Evolutionary conservation across 306 rosid species (phyloP).

Genomic region (Cyclanthera cordifolia): DNA sequence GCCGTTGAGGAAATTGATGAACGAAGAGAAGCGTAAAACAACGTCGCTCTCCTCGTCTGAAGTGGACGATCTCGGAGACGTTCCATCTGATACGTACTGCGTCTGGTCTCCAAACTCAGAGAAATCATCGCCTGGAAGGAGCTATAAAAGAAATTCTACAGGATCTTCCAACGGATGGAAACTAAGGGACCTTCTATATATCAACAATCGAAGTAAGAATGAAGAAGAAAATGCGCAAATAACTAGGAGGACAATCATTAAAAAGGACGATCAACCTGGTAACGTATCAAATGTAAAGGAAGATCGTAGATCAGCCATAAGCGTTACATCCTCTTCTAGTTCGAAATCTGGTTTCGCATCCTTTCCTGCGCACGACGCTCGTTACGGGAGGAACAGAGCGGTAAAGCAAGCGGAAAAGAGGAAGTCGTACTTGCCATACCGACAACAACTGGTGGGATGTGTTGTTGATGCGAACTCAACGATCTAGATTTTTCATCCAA

Average conservation of each 20-base stretch:
- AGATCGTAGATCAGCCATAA: neutral
- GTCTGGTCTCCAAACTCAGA: slow-evolving; percentile 47
- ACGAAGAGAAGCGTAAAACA: slow-evolving; percentile 55
- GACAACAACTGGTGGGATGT: neutral
- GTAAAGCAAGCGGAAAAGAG: neutral
- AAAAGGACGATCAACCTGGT: slow-evolving; percentile 14
- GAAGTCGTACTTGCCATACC: neutral
- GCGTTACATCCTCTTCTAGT: neutral
- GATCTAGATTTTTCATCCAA: neutral
- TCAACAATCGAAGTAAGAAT: slow-evolving; percentile 31
- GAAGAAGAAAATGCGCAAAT: slow-evolving; percentile 31
- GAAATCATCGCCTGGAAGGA: neutral
- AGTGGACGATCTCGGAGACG: slow-evolving; percentile 40
- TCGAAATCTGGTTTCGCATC: neutral
- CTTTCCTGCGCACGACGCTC: neutral
- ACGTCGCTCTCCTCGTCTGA: slow-evolving; percentile 54
- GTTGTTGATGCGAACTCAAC: neutral
- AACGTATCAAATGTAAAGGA: neutral
- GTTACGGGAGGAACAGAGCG: neutral
- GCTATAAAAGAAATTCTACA: slow-evolving; percentile 45
- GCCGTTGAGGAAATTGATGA: slow-evolving; percentile 60
- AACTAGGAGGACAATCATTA: slow-evolving; percentile 12
- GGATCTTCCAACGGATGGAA: slow-evolving; percentile 66
- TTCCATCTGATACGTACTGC: slow-evolving; percentile 43
- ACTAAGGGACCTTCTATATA: slow-evolving; percentile 36